phyloP scores from a whole-genome alignment of 805 yeast genomes.

The Wickerhamiella vanderwaltii region DNA sequence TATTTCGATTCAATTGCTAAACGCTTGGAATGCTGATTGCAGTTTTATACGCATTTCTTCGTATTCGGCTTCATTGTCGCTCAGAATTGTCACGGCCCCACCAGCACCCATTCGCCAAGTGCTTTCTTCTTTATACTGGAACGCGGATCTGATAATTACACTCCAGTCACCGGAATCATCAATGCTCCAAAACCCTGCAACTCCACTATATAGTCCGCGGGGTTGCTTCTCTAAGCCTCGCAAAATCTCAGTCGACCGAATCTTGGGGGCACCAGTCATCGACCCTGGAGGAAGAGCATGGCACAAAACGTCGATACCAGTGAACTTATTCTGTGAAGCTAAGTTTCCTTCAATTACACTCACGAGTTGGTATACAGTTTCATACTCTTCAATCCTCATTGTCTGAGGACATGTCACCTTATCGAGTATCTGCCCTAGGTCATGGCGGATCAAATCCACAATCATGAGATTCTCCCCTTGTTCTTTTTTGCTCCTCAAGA shows the following conservation, averaged over 20 bases:
- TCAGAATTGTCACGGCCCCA: conserved; percentile 88
- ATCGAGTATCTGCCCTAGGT: conserved; percentile 54
- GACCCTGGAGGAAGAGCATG: conserved; percentile 93
- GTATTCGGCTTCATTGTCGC: conserved; percentile 77
- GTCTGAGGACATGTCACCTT: conserved; percentile 61
- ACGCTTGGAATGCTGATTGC: conserved; percentile 67
- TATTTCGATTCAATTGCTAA: too few species aligned
- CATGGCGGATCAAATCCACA: conserved; percentile 90
- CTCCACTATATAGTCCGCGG: conserved; percentile 88
- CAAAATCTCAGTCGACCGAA: conserved; percentile 74
- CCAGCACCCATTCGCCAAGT: conserved; percentile 92
- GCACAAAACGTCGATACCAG: conserved; percentile 68
- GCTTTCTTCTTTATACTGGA: conserved; percentile 27
- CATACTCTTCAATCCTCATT: conserved; percentile 87
- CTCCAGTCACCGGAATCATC: conserved; percentile 91
- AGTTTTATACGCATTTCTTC: conserved; percentile 80
- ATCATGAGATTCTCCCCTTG: conserved; percentile 95
- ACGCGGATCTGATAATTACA: conserved; percentile 79
- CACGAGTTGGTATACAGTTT: conserved; percentile 82
- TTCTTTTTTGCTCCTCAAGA: conserved; percentile 77
- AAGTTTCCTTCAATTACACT: conserved; percentile 69
- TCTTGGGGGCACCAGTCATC: conserved; percentile 99
- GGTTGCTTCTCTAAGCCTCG: conserved; percentile 43
- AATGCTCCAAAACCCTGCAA: conserved; percentile 88
- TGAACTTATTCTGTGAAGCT: conserved; percentile 24